Percentiles rank a stretch among this genome's conserved stretches.
Conservation (phyloP, 2,329 filamentous ascomycete genomes). For the Arthrocladium fulminans region DNA sequence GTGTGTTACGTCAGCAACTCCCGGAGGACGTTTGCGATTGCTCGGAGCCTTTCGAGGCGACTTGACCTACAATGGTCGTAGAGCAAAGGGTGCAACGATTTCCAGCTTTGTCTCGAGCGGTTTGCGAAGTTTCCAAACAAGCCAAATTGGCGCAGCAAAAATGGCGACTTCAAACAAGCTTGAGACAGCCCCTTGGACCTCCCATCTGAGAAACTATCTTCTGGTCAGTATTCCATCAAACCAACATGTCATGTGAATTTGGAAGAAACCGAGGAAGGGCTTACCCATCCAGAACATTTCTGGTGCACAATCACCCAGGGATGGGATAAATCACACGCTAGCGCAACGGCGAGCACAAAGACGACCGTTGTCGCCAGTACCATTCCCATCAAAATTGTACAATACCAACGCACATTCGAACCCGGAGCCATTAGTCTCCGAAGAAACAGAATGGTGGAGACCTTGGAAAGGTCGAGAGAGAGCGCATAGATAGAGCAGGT, state of each 20-base stretch:
- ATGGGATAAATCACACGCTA: constrained; percentile 33
- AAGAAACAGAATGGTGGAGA: constrained; percentile 35
- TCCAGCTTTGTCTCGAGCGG: constrained; percentile 30
- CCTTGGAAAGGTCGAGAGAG: constrained; percentile 39
- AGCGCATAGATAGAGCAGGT: constrained; percentile 35
- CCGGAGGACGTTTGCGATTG: constrained; percentile 30
- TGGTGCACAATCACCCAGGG: constrained; percentile 30
- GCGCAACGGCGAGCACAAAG: constrained; percentile 31
- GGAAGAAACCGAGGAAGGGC: background rate
- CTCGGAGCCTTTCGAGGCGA: constrained; percentile 30
- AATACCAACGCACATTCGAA: background rate
- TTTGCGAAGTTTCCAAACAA: constrained; percentile 34
- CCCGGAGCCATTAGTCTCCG: constrained; percentile 36
- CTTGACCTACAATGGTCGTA: constrained; percentile 32
- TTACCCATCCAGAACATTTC: constrained; percentile 21
- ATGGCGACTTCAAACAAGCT: constrained; percentile 28
- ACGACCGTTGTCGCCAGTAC: constrained; percentile 32
- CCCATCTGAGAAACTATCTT: constrained; percentile 33
- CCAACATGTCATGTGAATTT: background rate
- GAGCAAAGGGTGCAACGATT: constrained; percentile 34
- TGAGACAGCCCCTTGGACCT: constrained; percentile 32
- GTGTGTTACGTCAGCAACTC: constrained; percentile 28
- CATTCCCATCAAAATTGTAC: constrained; percentile 24
- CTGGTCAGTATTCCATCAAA: background rate
- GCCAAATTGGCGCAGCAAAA: constrained; percentile 29